These are phyloP conservation scores for Fusarium agapanthi DNA, from an alignment of 2,329 filamentous ascomycete genomes.

Conservation along the genomic window DNA sequence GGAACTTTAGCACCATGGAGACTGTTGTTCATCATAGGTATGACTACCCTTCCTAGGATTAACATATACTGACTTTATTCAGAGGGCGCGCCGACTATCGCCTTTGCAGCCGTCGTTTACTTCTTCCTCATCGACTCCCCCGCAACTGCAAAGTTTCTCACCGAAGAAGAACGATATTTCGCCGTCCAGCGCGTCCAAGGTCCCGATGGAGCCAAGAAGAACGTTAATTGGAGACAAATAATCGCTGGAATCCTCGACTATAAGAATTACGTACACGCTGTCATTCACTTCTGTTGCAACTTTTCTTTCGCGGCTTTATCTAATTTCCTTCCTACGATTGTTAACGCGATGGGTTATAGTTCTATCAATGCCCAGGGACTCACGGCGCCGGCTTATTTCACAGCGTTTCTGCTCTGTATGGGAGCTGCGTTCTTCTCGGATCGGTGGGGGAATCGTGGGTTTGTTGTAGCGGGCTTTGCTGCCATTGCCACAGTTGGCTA, in stretches of 20 bases:
- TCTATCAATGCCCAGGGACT: conserved; percentile 18
- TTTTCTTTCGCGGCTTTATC: conserved; percentile 28
- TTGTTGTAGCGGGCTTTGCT: not conserved
- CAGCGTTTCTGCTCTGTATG: conserved; percentile 8
- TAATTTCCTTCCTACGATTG: conserved; percentile 31
- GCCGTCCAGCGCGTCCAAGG: conserved; percentile 6
- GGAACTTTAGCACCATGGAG: conserved; percentile 22
- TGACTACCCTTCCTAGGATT: fast-evolving
- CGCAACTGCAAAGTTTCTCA: conserved; percentile 11
- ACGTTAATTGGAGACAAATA: conserved; percentile 21
- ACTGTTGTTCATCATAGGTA: conserved; percentile 5
- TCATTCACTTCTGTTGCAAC: conserved; percentile 36
- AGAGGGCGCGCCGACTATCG: conserved; percentile 22
- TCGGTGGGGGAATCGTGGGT: conserved; percentile 13
- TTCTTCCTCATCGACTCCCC: conserved; percentile 32
- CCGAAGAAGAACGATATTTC: not conserved
- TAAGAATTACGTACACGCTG: conserved; percentile 23
- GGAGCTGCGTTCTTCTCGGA: conserved; percentile 21
- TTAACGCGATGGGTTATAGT: conserved; percentile 7
- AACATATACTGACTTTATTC: fast-evolving
- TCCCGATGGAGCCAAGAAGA: not conserved
- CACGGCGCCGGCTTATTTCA: conserved; percentile 11
- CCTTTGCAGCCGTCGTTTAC: conserved; percentile 9
- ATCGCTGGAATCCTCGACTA: conserved; percentile 18
- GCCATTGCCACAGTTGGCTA: not conserved